These are phyloP conservation scores for Cantharellus anzutake DNA, from an alignment of 768 basidiomycete species.

Conservation along the genomic window DNA sequence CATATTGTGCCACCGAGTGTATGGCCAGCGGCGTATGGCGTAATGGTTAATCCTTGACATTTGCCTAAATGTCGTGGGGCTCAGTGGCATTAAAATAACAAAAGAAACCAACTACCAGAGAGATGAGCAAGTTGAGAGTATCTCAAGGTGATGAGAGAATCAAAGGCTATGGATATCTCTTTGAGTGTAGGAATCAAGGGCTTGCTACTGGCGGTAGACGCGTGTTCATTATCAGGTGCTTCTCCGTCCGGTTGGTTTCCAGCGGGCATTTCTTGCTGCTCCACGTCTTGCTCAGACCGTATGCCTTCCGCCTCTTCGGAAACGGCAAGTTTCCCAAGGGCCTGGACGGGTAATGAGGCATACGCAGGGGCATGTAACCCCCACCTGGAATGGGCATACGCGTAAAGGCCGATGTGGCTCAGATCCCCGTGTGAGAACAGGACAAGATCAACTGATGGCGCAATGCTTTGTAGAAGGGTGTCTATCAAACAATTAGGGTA, in stretches of 20 bases:
- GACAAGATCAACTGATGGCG: conserved; percentile 74
- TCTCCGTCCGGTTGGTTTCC: conserved; percentile 41
- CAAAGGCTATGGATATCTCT: conserved; percentile 86
- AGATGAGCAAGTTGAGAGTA: conserved; percentile 94
- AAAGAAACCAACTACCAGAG: neutral
- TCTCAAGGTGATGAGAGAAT: conserved; percentile 74
- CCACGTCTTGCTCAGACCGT: conserved; percentile 57
- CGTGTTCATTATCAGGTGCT: conserved; percentile 3
- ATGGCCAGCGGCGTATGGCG: conserved; percentile 88
- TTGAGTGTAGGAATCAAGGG: conserved; percentile 42
- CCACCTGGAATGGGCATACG: conserved; percentile 80
- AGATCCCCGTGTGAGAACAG: conserved; percentile 89
- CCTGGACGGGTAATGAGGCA: conserved; percentile 85
- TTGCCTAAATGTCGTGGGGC: conserved; percentile 41
- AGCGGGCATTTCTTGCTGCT: conserved; percentile 60
- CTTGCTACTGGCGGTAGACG: neutral
- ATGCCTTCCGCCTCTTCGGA: conserved; percentile 75
- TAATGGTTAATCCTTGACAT: conserved; percentile 83
- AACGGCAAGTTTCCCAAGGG: conserved; percentile 83
- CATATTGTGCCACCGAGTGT: conserved; percentile 93
- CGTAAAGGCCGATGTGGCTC: conserved; percentile 74
- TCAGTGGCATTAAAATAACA: neutral
- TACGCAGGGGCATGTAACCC: conserved; percentile 81
- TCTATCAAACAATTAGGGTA: neutral
- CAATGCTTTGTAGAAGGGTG: neutral